Conservation (phyloP, 768 basidiomycete species). For the Pulveroboletus ravenelii region DNA sequence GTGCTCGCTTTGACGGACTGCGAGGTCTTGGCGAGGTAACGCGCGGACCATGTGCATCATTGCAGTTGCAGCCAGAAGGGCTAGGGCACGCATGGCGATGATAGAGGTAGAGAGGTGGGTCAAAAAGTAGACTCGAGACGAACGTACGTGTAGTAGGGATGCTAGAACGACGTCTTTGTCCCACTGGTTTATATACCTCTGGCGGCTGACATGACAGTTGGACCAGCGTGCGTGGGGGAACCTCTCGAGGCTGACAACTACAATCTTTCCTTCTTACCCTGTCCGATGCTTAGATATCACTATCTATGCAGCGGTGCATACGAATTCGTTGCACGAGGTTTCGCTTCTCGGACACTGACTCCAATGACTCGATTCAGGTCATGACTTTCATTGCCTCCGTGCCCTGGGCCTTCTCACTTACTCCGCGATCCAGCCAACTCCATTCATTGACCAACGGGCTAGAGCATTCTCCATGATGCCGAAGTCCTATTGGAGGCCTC, state of each 20-base stretch:
- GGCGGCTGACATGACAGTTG: slow-evolving; percentile 20
- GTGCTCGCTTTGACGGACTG: slow-evolving; percentile 10
- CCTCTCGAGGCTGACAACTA: slow-evolving; percentile 16
- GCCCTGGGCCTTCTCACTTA: neutral
- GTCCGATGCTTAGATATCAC: neutral
- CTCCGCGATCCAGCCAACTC: neutral
- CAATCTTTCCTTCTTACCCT: neutral
- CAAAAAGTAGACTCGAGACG: slow-evolving; percentile 3
- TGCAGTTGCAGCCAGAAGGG: slow-evolving; percentile 24
- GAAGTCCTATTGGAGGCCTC: neutral
- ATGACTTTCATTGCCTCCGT: neutral
- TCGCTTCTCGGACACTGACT: neutral
- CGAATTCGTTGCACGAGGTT: neutral
- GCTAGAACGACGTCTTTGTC: neutral
- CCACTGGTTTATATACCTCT: slow-evolving; percentile 14
- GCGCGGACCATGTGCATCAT: slow-evolving; percentile 17
- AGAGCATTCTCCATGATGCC: neutral
- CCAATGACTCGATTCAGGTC: neutral
- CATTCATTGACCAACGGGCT: neutral
- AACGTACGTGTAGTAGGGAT: neutral
- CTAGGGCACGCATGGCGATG: slow-evolving; percentile 26
- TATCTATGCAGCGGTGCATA: neutral
- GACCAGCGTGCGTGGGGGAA: neutral
- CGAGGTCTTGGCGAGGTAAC: slow-evolving; percentile 24
- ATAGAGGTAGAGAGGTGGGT: slow-evolving; percentile 8